Evolutionary conservation across 2,329 filamentous ascomycete species (phyloP), one percentile per base, ranked within the genome.

Genomic region (Blastomyces parvus): DNA sequence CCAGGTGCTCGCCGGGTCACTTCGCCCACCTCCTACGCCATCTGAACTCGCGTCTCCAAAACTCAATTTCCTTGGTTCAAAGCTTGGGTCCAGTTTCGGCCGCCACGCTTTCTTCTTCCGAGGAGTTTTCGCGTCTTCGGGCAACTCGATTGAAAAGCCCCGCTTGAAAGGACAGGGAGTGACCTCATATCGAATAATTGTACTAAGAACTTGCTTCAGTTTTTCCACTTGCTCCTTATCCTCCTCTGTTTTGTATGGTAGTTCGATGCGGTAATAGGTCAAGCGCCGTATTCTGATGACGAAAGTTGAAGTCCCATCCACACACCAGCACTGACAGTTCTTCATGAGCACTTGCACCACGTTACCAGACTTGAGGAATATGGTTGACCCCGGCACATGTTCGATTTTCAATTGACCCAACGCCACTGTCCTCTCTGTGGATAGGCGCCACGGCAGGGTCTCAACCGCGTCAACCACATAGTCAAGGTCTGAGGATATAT

Each of bases 271-370:
- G 83, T 94, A 96, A 74, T 94, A 97, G 53, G 88, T 88, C 38
- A 92, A 88, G 55, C 88, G 85, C 27, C 91, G 83, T 67, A 95
- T 90, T 67, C 92, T 88, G 64, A 97, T 78, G n/a, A 96, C 88
- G 69, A 96, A 96, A 69, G 87, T 91, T 50, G 88, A 88, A 63
- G 87, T 83, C 63, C 90, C 88, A 73, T 95, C 90, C 40, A 97
- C 88, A 73, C 89, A 95, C 92, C 92, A 97, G 72, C 89, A 95
- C 75, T 96, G 91, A 64, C 91, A 95, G 74, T 90, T 90, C 30
- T 90, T 90, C 61, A 97, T 78, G 66, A 97, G 94, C 13, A 92
- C 89, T 70, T 94, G 90, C 22, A 96, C 82, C 19, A 92, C 87
- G 62, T 85, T 86, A 64, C 90, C 90, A 67, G 91, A 96, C 74